Evolutionary conservation across 2,329 filamentous ascomycete species (phyloP).

Genomic region (Metarhizium anisopliae): DNA sequence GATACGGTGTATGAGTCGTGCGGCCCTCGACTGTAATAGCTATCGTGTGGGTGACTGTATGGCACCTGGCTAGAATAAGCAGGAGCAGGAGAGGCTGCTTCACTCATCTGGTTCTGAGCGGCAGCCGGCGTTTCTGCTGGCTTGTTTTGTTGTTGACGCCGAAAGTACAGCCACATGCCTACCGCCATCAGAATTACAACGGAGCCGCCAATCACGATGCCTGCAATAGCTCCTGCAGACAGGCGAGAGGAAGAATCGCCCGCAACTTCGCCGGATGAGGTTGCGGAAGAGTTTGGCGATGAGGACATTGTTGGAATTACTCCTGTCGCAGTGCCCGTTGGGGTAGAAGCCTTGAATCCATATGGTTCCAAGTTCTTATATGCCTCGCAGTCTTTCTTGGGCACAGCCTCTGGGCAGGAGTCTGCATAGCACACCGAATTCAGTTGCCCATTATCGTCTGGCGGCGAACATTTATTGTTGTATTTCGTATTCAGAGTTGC

Average conservation of each 20-base stretch:
- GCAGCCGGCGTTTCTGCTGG: background rate
- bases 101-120: background rate
- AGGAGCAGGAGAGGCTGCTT: slow-evolving; percentile 2
- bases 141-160: slow-evolving; percentile 5
- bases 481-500: slow-evolving; percentile 17
- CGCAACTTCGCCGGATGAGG: background rate
- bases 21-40: slow-evolving; percentile 1
- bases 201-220: slow-evolving; percentile 16
- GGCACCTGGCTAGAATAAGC: slow-evolving; percentile 4
- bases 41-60: slow-evolving; percentile 6
- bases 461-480: slow-evolving; percentile 18
- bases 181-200: slow-evolving; percentile 13
- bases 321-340: slow-evolving; percentile 3
- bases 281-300: background rate
- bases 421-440: slow-evolving; percentile 18
- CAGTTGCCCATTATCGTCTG: slow-evolving; percentile 14
- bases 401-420: slow-evolving; percentile 18
- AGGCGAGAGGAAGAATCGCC: slow-evolving; percentile 1
- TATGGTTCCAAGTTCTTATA: slow-evolving; percentile 15
- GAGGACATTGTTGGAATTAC: background rate
- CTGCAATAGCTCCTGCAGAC: slow-evolving; percentile 14
- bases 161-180: slow-evolving; percentile 10
- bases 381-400: slow-evolving; percentile 16
- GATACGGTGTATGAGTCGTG: slow-evolving; percentile 8
- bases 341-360: slow-evolving; percentile 8